These are phyloP conservation scores for Crithidia expoeki DNA, from an alignment of 208 protist species.

Conservation along the genomic window DNA sequence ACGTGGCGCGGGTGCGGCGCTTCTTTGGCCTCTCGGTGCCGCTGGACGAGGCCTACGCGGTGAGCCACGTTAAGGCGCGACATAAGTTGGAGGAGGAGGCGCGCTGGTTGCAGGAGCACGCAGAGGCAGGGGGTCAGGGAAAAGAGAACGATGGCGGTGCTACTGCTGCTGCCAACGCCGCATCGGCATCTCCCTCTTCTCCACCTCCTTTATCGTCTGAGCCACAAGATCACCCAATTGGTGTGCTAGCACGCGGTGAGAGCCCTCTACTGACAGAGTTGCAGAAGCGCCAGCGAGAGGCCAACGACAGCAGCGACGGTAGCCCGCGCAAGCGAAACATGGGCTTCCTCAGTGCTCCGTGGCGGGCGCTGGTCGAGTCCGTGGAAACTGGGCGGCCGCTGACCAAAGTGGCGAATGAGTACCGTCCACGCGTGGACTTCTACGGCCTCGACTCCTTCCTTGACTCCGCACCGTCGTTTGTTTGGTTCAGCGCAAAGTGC, in stretches of 20 bases:
- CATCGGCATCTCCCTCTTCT: neutral
- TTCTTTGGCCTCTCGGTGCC: conserved; percentile 49
- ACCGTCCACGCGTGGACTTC: conserved; percentile 75
- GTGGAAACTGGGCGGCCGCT: conserved; percentile 69
- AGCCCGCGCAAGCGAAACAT: neutral
- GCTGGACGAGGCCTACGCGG: conserved; percentile 56
- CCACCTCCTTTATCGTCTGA: neutral
- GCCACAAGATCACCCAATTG: neutral
- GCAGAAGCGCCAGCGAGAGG: neutral
- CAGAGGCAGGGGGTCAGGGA: too few species aligned
- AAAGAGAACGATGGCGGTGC: neutral
- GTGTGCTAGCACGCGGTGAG: conserved; percentile 3
- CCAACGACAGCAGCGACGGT: conserved; percentile 1
- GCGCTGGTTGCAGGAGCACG: conserved; percentile 14
- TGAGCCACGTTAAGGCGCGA: conserved; percentile 38
- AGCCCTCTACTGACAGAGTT: conserved; percentile 10
- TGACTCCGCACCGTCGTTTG: conserved; percentile 65
- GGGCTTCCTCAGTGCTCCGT: conserved; percentile 38
- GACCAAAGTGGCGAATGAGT: conserved; percentile 71
- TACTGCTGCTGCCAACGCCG: neutral
- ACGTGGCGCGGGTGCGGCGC: conserved; percentile 42
- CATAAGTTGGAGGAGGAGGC: conserved; percentile 44
- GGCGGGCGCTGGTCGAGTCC: conserved; percentile 71
- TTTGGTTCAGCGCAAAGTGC: conserved; percentile 87
- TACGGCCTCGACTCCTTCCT: conserved; percentile 86